A percentile compares a stretch with the other conserved stretches of the same genome.
phyloP scores from a whole-genome alignment of 306 rosid genomes.

The Acacia confusa region DNA sequence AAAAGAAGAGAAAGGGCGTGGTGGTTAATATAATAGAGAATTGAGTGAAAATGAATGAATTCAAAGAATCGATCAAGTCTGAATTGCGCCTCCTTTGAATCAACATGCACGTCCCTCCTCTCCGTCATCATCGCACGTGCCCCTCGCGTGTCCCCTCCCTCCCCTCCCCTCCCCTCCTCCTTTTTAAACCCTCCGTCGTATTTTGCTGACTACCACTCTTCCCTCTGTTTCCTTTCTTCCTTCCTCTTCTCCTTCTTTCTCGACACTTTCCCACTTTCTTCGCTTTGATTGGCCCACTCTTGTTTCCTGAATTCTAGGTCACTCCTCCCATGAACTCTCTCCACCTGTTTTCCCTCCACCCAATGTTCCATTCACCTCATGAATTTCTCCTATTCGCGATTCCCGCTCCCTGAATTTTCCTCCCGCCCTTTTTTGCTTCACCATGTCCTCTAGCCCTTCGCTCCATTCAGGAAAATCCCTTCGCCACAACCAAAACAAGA shows the following conservation, averaged over 20 bases:
- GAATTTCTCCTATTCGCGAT: constrained; percentile 27
- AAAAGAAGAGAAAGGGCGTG: too few relatives aligned
- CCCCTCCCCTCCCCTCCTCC: neutral
- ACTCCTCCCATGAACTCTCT: constrained; percentile 31
- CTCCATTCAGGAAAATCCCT: constrained; percentile 19
- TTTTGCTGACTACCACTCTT: constrained; percentile 17
- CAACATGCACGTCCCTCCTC: constrained; percentile 60
- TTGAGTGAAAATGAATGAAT: constrained; percentile 13
- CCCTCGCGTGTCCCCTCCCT: constrained; percentile 56
- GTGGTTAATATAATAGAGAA: neutral
- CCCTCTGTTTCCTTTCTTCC: constrained; percentile 13
- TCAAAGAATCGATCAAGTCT: constrained; percentile 26
- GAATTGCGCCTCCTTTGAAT: constrained; percentile 27
- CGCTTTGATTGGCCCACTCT: constrained; percentile 43
- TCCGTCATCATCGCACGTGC: constrained; percentile 25
- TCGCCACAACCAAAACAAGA: constrained; percentile 27
- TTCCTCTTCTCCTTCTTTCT: constrained; percentile 20
- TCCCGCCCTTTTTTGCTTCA: neutral
- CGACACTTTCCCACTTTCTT: constrained; percentile 41
- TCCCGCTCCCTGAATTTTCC: constrained; percentile 29
- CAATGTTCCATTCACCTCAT: constrained; percentile 26
- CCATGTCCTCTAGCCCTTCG: constrained; percentile 60
- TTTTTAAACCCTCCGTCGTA: constrained; percentile 22
- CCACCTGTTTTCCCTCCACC: constrained; percentile 16
- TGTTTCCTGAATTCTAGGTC: constrained; percentile 57